Evolutionary conservation across 31 red algal species (phyloP).

Genomic region (Asparagopsis taxiformis): DNA sequence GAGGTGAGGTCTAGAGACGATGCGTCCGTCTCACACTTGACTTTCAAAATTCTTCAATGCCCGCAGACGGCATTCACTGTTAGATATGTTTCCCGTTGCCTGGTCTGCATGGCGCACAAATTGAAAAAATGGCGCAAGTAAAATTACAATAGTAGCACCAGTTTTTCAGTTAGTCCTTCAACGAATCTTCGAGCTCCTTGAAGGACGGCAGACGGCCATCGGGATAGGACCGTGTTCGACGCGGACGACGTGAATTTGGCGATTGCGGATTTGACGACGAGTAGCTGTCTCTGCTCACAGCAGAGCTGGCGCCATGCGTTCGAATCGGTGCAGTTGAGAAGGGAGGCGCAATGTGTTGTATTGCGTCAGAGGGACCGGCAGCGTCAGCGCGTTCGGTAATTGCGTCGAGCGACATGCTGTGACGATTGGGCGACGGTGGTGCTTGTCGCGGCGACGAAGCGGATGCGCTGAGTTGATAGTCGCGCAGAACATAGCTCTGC

Average conservation of each 20-base stretch:
- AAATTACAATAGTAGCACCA: background rate
- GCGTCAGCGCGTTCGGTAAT: background rate
- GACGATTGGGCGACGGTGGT: background rate
- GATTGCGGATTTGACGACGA: background rate
- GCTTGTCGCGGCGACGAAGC: background rate
- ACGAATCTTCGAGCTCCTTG: conserved; percentile 42
- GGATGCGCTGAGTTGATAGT: background rate
- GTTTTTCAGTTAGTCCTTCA: conserved; percentile 1
- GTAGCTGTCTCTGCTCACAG: background rate
- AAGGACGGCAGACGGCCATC: conserved; percentile 48
- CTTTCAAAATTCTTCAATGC: too few relatives aligned
- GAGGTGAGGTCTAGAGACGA: too few relatives aligned
- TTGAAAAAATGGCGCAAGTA: too few relatives aligned
- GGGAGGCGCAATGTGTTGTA: background rate
- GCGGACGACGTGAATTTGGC: background rate
- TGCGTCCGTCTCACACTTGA: too few relatives aligned
- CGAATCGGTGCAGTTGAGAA: background rate
- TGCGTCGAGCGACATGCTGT: conserved; percentile 15
- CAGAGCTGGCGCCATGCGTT: background rate
- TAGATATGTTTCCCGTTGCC: too few relatives aligned
- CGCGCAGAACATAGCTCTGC: background rate
- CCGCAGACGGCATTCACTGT: too few relatives aligned
- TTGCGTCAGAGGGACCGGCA: background rate
- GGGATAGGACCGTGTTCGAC: background rate
- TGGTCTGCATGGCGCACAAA: too few relatives aligned